Conservation (phyloP, 768 basidiomycete species). For the Suillus luteus region DNA sequence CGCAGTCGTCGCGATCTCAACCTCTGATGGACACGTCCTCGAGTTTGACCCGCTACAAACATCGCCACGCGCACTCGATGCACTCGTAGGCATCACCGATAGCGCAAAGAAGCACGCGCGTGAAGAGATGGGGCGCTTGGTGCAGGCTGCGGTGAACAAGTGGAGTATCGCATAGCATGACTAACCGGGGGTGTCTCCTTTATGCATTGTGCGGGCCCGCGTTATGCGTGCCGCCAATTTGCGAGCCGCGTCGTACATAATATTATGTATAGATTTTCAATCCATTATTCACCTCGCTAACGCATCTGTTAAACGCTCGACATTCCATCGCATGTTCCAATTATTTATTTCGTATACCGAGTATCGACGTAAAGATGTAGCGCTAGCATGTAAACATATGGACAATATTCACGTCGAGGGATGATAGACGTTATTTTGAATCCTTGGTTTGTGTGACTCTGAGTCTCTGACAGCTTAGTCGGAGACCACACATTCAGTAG, state of each 20-base stretch:
- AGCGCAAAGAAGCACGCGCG: conserved; percentile 84
- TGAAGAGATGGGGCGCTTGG: conserved; percentile 71
- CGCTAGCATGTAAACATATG: conserved; percentile 1
- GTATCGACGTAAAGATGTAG: conserved; percentile 7
- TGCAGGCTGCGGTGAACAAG: conserved; percentile 73
- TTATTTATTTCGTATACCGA: conserved; percentile 2
- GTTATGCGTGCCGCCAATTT: not conserved
- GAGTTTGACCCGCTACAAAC: conserved; percentile 83
- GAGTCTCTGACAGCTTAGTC: not conserved
- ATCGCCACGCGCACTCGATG: conserved; percentile 70
- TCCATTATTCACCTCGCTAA: not conserved
- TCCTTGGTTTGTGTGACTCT: not conserved
- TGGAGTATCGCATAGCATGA: conserved; percentile 57
- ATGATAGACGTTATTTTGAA: not conserved
- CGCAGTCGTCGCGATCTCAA: conserved; percentile 76
- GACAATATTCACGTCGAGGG: not conserved
- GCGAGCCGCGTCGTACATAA: not conserved
- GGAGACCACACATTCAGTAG: not conserved
- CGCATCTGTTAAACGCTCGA: not conserved
- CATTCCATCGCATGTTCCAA: not conserved
- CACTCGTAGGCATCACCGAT: conserved; percentile 74
- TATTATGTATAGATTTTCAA: conserved; percentile 8
- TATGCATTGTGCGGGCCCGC: not conserved
- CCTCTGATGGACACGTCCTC: conserved; percentile 77
- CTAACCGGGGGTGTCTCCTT: not conserved